These are phyloP conservation scores for Cytospora paraplurivora DNA, from an alignment of 2,329 filamentous ascomycete species.

Conservation along the genomic window DNA sequence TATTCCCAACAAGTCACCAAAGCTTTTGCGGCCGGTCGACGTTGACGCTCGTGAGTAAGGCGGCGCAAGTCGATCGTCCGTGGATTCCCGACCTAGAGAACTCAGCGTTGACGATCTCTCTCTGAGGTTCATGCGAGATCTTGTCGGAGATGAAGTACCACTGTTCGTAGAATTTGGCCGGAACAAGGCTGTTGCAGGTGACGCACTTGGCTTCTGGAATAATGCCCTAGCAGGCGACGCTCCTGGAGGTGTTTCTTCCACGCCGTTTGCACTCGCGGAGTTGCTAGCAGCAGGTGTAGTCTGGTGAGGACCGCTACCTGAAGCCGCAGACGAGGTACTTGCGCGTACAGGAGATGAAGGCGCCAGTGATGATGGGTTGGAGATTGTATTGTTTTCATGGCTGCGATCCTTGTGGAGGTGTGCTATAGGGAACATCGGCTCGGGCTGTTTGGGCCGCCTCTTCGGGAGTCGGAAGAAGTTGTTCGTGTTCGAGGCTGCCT, in stretches of 20 bases:
- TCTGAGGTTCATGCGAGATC: slow-evolving; percentile 61
- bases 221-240: slow-evolving; percentile 39
- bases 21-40: slow-evolving; percentile 89
- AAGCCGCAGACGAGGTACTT: slow-evolving; percentile 26
- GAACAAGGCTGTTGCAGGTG: slow-evolving; percentile 54
- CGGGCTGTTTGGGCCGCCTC: slow-evolving; percentile 72
- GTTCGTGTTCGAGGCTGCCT: slow-evolving; percentile 54
- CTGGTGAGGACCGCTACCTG: slow-evolving; percentile 18
- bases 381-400: slow-evolving; percentile 37
- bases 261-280: slow-evolving; percentile 34
- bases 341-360: slow-evolving; percentile 39
- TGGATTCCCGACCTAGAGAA: slow-evolving; percentile 73
- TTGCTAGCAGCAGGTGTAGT: slow-evolving; percentile 32
- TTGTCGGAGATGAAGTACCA: slow-evolving; percentile 69
- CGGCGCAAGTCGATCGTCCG: slow-evolving; percentile 69
- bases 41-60: slow-evolving; percentile 76
- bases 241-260: slow-evolving; percentile 38
- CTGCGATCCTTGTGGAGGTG: slow-evolving; percentile 78
- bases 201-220: slow-evolving; percentile 42
- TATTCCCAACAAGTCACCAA: slow-evolving; percentile 83
- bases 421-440: slow-evolving; percentile 79
- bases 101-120: slow-evolving; percentile 89
- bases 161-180: slow-evolving; percentile 52
- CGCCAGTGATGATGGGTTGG: slow-evolving; percentile 49
- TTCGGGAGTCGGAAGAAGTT: slow-evolving; percentile 82